phyloP scores from a whole-genome alignment of 2,329 filamentous ascomycete genomes.

The Phyllosticta ampelicida region DNA sequence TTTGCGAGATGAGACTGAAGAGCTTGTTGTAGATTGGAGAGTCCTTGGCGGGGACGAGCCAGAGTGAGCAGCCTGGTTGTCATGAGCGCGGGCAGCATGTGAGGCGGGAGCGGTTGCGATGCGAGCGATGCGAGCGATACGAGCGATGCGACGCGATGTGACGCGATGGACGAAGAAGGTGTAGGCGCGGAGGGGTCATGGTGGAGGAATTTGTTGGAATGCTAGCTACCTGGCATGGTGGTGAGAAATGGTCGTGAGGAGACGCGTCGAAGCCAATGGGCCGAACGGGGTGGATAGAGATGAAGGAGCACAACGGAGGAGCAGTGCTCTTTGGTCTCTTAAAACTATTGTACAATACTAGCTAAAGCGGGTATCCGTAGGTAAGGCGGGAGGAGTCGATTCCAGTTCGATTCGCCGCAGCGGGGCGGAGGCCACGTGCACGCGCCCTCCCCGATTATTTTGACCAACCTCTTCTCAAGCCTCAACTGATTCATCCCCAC shows the following conservation, averaged over 20 bases:
- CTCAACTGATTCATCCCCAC: background rate
- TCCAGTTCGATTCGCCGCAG: background rate
- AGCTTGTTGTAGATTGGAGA: conserved; percentile 23
- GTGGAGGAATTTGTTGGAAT: background rate
- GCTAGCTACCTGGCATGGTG: background rate
- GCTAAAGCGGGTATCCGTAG: too few species aligned
- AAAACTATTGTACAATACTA: too few species aligned
- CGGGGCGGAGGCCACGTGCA: background rate
- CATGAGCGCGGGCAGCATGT: background rate
- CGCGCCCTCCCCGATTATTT: background rate
- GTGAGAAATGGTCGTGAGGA: background rate
- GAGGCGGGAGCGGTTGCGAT: background rate
- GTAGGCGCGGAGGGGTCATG: background rate
- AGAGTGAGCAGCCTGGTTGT: conserved; percentile 29
- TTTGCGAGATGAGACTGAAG: conserved; percentile 23
- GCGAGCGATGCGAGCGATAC: too few species aligned
- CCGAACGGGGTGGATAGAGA: background rate
- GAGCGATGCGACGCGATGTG: too few species aligned
- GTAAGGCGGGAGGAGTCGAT: too few species aligned
- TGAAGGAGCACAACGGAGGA: too few species aligned
- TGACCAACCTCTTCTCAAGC: background rate
- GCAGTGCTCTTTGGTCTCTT: too few species aligned
- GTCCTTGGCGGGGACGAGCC: conserved; percentile 30
- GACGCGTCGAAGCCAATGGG: background rate
- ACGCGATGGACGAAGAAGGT: background rate